phyloP scores from a whole-genome alignment of 805 yeast genomes.

The Pichia nakasei region DNA sequence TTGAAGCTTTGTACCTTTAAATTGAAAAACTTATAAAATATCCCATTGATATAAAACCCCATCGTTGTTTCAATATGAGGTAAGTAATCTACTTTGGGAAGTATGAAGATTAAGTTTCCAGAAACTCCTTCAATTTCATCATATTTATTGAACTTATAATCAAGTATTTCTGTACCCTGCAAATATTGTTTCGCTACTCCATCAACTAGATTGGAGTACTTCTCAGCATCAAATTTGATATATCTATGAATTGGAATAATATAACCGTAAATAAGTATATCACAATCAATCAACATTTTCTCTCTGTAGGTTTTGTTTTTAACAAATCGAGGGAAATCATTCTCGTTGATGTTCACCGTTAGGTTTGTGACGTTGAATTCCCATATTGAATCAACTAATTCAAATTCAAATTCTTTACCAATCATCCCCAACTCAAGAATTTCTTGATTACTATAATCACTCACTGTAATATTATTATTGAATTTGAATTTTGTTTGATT shows the following conservation, averaged over 20 bases:
- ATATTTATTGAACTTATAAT: background rate
- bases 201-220: background rate
- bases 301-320: background rate
- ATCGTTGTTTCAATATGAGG: conserved; percentile 2
- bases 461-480: background rate
- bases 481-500: background rate
- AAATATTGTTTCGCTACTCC: background rate
- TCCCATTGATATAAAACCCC: conserved; percentile 2
- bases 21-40: conserved; percentile 2
- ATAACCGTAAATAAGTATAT: background rate
- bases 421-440: background rate
- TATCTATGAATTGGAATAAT: background rate
- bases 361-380: background rate
- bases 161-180: background rate
- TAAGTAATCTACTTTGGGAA: background rate
- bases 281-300: background rate
- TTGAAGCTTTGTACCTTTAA: background rate
- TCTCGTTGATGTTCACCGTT: background rate
- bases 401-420: background rate
- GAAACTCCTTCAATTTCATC: background rate
- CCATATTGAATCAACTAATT: background rate
- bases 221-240: background rate
- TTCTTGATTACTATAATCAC: background rate
- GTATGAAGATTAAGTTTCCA: background rate
- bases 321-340: background rate